These are phyloP conservation scores for Cryptosporidium viatorum DNA, from an alignment of 169 alveolate genomes.

Conservation along the genomic window DNA sequence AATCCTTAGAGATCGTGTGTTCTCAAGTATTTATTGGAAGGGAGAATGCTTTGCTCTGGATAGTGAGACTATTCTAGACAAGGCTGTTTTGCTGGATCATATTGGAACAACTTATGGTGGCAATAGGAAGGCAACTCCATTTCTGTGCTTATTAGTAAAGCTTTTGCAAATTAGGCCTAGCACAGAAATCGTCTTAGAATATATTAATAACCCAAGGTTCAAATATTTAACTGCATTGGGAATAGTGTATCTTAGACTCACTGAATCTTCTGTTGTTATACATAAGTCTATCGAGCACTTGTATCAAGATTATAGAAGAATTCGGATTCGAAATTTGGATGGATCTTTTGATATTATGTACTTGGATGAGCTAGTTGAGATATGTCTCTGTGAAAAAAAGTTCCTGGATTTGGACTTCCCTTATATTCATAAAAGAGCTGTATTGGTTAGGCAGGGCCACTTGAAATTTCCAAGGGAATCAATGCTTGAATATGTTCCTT, in stretches of 20 bases:
- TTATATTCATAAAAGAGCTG: conserved; percentile 89
- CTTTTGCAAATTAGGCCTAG: conserved; percentile 96
- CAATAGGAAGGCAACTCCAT: conserved; percentile 93
- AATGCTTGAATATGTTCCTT: conserved; percentile 38
- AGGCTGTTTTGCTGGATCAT: conserved; percentile 93
- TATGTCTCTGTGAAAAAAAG: conserved; percentile 88
- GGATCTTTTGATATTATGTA: conserved; percentile 88
- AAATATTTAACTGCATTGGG: conserved; percentile 97
- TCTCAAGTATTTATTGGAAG: conserved; percentile 87
- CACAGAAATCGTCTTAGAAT: conserved; percentile 93
- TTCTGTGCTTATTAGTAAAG: conserved; percentile 94
- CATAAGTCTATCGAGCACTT: conserved; percentile 92
- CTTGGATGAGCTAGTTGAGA: conserved; percentile 98
- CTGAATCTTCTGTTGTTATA: conserved; percentile 82
- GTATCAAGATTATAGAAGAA: conserved; percentile 95
- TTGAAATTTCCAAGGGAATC: conserved; percentile 80
- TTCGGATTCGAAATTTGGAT: conserved; percentile 89
- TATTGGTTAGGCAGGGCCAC: conserved; percentile 88
- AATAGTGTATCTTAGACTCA: conserved; percentile 90
- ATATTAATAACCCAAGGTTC: conserved; percentile 92
- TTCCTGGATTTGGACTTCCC: conserved; percentile 94
- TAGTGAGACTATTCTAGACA: conserved; percentile 94
- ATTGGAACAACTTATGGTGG: conserved; percentile 98
- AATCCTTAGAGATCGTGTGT: conserved; percentile 84
- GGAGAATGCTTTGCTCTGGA: conserved; percentile 89